Evolutionary conservation across 805 yeast species (phyloP).

Genomic region (Saturnispora sanitii): DNA sequence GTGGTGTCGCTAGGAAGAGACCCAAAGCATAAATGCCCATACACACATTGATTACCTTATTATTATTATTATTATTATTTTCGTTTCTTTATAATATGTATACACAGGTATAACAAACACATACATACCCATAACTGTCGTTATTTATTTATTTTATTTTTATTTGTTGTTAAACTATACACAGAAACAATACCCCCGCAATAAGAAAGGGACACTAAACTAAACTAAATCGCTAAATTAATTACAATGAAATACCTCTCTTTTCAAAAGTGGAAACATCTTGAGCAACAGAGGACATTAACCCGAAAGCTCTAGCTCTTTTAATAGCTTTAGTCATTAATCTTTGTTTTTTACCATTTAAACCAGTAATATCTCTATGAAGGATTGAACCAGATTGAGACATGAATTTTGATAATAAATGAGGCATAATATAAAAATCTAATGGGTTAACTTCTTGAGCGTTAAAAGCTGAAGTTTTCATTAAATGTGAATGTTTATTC

Average conservation of each 20-base stretch:
- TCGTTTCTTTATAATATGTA: too few species aligned
- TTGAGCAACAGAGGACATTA: slow-evolving; percentile 65
- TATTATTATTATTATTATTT: too few species aligned
- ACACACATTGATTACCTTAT: neutral
- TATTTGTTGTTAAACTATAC: slow-evolving; percentile 8
- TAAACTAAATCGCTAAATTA: neutral
- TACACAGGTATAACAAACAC: neutral
- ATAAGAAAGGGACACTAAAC: neutral
- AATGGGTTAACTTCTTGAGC: slow-evolving; percentile 50
- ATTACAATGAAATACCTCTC: slow-evolving; percentile 23
- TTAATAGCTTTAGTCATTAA: slow-evolving; percentile 66
- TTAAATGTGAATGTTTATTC: slow-evolving; percentile 14
- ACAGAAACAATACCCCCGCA: neutral
- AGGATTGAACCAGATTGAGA: slow-evolving; percentile 67
- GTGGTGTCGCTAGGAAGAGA: too few species aligned
- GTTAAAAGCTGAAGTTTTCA: slow-evolving; percentile 26
- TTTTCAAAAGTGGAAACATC: slow-evolving; percentile 35
- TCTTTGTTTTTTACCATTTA: slow-evolving; percentile 57
- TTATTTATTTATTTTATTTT: too few species aligned
- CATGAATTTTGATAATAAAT: slow-evolving; percentile 52
- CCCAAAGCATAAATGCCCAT: neutral
- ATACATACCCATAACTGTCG: too few species aligned
- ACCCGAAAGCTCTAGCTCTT: slow-evolving; percentile 72
- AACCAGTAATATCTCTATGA: slow-evolving; percentile 63
- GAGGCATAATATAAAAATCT: slow-evolving; percentile 65